Base-by-base conservation (phyloP, 805 yeast genomes). In the Metschnikowia gelsemii region DNA sequence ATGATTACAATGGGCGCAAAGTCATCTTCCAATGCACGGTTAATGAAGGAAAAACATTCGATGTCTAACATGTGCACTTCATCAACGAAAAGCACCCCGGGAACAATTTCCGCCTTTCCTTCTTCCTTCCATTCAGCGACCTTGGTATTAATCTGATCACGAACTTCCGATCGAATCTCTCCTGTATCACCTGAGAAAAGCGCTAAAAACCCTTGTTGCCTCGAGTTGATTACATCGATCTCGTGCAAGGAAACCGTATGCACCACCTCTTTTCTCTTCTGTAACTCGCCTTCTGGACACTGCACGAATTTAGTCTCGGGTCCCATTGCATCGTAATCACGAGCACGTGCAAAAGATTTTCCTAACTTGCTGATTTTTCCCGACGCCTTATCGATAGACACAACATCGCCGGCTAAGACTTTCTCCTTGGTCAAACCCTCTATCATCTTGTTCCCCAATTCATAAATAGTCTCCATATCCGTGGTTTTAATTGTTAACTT, bases 41-140 rank as follows among this genome's bases (percentile, higher is more conserved):
- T 93, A 55, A 93, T 78, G 65, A 87, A 93, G 13, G 98, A 86
- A 61, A 93, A 93, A 57, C 96, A 83, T 66, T 93, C 99, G 56
- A 93, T 84, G 64, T 93, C 99, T 50, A 93, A 79, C 98, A 93
- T 93, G 68, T 93, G 96, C 37, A 90, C 97, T 70, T 93, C 99
- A 66, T 93, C 99, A 54, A 93, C 89, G 64, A 93, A 93, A 54
- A 93, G 72, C 13, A 93, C 99, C 56, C 99, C 99, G 11, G 99
- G 98, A 30, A 88, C 88, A 51, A 93, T 88, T 62, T 91, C 95
- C 8, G 99, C 99, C 65, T 93, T 93, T 46, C 99, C 98, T 73
- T 93, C 98, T 68, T 93, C 98, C 58, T 86, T 88, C 96, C 97
- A 93, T 68, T 93, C 97, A 16, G 95, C 95, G 39, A 93, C 96